These are phyloP conservation scores for Podospora appendiculata DNA, from an alignment of 495 filamentous ascomycete species.

Conservation along the genomic window DNA sequence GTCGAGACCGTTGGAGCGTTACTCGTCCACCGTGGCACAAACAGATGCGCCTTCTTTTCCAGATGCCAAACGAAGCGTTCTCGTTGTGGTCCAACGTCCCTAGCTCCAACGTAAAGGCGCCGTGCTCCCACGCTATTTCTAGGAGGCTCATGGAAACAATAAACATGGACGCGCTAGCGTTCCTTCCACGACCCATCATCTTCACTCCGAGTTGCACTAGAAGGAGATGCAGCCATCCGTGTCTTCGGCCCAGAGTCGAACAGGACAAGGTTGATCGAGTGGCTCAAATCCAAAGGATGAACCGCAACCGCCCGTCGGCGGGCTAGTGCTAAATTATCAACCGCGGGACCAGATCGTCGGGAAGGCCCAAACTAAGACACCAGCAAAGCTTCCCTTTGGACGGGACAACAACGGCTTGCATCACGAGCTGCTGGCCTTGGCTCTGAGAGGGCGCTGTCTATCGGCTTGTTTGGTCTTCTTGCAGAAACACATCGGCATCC, in stretches of 20 bases:
- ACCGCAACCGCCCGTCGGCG: not conserved
- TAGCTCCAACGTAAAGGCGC: no score
- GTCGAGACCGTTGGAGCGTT: no score
- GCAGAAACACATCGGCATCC: no score
- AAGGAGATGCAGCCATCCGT: not conserved
- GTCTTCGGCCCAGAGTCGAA: not conserved
- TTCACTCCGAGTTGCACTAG: not conserved
- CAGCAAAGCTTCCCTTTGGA: not conserved
- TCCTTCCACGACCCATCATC: not conserved
- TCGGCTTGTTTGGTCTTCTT: no score
- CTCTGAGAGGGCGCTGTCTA: no score
- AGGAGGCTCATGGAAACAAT: not conserved
- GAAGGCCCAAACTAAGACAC: not conserved
- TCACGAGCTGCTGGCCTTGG: no score
- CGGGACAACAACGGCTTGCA: no score
- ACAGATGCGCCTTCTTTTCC: no score
- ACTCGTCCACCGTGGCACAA: no score
- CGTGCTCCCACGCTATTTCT: no score
- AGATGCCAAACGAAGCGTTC: no score
- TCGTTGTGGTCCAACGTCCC: no score
- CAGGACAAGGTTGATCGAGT: not conserved
- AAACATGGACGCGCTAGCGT: not conserved
- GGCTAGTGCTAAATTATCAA: not conserved
- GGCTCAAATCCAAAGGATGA: not conserved
- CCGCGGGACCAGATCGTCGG: constrained; percentile 10